phyloP scores from a whole-genome alignment of 768 basidiomycete genomes.

The Mycena belliarum region DNA sequence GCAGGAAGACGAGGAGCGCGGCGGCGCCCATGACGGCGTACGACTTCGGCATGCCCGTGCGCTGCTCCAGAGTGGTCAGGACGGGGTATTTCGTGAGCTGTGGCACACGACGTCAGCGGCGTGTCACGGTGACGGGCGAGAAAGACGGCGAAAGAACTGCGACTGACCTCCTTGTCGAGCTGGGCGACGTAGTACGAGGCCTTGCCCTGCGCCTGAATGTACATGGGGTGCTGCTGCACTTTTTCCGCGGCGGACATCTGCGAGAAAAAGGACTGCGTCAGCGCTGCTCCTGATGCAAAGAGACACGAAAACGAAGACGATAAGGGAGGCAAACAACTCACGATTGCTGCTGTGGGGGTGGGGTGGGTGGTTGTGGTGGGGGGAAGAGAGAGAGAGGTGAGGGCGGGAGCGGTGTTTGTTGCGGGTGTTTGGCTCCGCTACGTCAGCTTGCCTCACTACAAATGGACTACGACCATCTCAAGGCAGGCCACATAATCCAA shows the following conservation, averaged over 20 bases:
- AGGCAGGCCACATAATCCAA: constrained; percentile 34
- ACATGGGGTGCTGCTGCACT: constrained; percentile 85
- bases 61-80: constrained; percentile 81
- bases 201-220: constrained; percentile 82
- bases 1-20: constrained; percentile 66
- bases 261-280: constrained; percentile 21
- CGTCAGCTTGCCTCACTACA: constrained; percentile 43
- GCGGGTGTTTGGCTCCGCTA: constrained; percentile 51
- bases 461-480: constrained; percentile 60
- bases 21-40: constrained; percentile 80
- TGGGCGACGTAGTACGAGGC: constrained; percentile 79
- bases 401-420: constrained; percentile 42
- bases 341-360: constrained; percentile 1
- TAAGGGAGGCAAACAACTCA: neutral
- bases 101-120: constrained; percentile 8
- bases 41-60: constrained; percentile 91
- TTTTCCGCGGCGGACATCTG: constrained; percentile 82
- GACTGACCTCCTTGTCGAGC: constrained; percentile 95
- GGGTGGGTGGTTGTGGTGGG: constrained; percentile 21
- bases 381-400: constrained; percentile 26
- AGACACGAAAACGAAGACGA: neutral
- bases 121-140: too few relatives aligned
- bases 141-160: too few relatives aligned
- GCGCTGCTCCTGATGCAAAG: neutral
- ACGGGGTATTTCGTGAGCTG: constrained; percentile 87